A percentile compares a stretch with the other conserved stretches of the same genome.
These are phyloP conservation scores for Ascochyta rabiei DNA, from an alignment of 2,329 filamentous ascomycete species.

Conservation along the genomic window DNA sequence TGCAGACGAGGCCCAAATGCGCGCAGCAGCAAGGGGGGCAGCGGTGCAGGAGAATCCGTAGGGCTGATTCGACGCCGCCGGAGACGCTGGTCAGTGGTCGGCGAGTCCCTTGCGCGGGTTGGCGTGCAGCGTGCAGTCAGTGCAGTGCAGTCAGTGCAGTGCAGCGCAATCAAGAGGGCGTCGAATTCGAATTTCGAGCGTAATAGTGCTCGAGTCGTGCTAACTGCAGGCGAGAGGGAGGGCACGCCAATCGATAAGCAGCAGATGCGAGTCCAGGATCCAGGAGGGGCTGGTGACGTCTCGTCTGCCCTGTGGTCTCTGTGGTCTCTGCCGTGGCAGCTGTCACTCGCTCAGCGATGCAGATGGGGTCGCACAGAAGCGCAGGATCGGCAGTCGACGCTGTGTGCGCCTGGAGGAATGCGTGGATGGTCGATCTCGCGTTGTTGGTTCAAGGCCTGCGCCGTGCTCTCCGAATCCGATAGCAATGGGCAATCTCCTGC, in stretches of 20 bases:
- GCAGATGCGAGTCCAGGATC: background rate
- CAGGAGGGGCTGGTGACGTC: too few species aligned
- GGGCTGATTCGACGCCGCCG: slow-evolving; percentile 34
- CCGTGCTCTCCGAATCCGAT: slow-evolving; percentile 45
- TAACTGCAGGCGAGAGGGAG: slow-evolving; percentile 16
- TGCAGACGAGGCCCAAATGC: background rate
- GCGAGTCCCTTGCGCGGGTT: slow-evolving; percentile 12
- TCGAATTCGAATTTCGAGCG: too few species aligned
- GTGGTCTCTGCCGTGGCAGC: slow-evolving; percentile 14
- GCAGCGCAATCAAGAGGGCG: too few species aligned
- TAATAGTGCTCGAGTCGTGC: background rate
- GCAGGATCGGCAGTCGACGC: slow-evolving; percentile 3
- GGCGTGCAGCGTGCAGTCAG: background rate
- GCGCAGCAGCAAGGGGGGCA: slow-evolving; percentile 16
- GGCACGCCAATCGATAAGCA: background rate
- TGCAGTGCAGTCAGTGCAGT: too few species aligned
- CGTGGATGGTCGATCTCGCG: slow-evolving; percentile 3
- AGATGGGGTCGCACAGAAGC: slow-evolving; percentile 6
- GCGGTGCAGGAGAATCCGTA: slow-evolving; percentile 10
- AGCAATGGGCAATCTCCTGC: slow-evolving; percentile 34
- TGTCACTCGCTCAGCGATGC: slow-evolving; percentile 9
- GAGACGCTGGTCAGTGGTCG: slow-evolving; percentile 16
- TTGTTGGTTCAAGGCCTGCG: slow-evolving; percentile 31
- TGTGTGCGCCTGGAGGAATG: slow-evolving; percentile 9
- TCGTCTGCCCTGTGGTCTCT: too few species aligned